Evolutionary conservation across 176 grass and related monocot species (phyloP), one percentile per base, ranked within the genome.

Genomic region (Lolium rigidum): DNA sequence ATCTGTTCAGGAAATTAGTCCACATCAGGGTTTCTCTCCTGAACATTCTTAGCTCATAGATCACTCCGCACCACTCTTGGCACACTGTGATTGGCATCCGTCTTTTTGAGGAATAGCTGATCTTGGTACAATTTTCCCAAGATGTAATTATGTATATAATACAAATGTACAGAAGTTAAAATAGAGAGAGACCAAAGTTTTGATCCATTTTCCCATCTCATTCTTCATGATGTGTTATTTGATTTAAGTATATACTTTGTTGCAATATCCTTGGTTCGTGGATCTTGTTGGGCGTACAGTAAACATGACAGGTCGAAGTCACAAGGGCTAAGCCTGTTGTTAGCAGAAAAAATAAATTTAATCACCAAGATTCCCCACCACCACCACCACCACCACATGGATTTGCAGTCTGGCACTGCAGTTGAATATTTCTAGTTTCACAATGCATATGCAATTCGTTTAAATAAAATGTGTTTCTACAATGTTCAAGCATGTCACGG

Each of bases 21-120:
- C 86, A 83, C 28, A 60, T 7, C 62, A 84, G 87, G 79, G 87
- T 88, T 38, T 84, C 81, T 15, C 54, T 88, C 31, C 75, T 84
- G 8, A 88, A 88, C 31, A 88, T 84, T 25, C 69, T 81, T 71
- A 84, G 81, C 81, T 61, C 25, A 54, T 84, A 54, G 58, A 88
- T 52, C 2, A 80, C 46, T 39, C 41, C 26, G 50, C 14, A 25
- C 5, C 50, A 75, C 69, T 84, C 58, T 50, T 69, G 35, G 38
- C 67, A 41, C 49, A 48, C 60, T 66, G 43, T 51, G 60, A 61
- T 86, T 77, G 64, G 82, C 77, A 77, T 85, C 82, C 24, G 18
- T 22, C 47, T 82, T 76, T 87, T 76, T 67, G 24, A 82, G 78
- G 69, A 87, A 17, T 67, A 14, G 69, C 85, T 75, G 13, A 87